Evolutionary conservation across 257 asterid genomes (phyloP), one percentile per base, ranked within the genome.

Genomic region (Penstemon davidsonii): DNA sequence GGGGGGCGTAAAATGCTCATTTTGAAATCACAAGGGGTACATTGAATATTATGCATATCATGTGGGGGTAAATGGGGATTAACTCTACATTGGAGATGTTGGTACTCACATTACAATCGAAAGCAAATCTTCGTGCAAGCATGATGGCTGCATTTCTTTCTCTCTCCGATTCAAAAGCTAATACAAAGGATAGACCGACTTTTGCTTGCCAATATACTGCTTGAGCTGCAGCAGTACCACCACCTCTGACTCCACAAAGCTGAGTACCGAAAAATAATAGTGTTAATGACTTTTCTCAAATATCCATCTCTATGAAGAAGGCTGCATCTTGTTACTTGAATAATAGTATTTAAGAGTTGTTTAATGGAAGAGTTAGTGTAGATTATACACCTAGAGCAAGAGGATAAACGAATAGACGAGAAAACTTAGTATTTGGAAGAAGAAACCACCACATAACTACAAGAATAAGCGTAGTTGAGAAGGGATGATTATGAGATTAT

Each of bases 171-270:
- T 92, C 98, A 74, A 89, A 92, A 5, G 94, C 98, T 43, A 92
- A 73, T 36, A 89, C 87, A 18, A 92, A 89, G 69, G 95, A 80
- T 57, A 75, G 69, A 36, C 91, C 96, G 0, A 37, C 54, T 79
- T 89, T 87, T 41, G 88, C 83, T 78, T 89, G 91, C 96, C 96
- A 92, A 78, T 83, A 92, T 18, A 76, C 85, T 42, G 98, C 87
- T 81, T 92, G 96, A 36, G 93, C 92, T 50, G 98, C 98, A n/a
- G 96, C 96, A 66, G 83, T 92, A 3, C 98, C 98, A 15, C 95
- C 95, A 39, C 98, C 98, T 89, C 98, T 82, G 67, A 89, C 85
- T 59, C 98, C 98, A 80, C 98, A 92, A 6, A 92, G 82, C 98
- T 92, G 84, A 47, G 9, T 19, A 73, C 4, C 42, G 60, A 42